Percentiles rank a stretch among this genome's conserved stretches.
phyloP scores from a whole-genome alignment of 352 stramenopile genomes.

The Ochromonadaceae sp. region DNA sequence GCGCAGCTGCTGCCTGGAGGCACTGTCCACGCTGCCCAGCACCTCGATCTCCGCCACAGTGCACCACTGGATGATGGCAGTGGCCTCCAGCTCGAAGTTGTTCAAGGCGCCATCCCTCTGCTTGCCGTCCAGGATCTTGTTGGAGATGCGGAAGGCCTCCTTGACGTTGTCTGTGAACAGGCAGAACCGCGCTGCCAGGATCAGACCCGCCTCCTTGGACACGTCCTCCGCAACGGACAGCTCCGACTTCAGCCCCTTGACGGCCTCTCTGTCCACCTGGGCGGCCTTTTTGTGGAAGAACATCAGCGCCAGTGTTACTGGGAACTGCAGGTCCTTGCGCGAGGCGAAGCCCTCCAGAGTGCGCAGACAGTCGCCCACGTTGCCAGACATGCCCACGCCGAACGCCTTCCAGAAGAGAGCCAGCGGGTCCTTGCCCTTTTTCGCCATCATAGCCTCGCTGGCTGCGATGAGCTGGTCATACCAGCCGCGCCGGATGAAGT shows the following conservation, averaged over 20 bases:
- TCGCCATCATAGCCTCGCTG: constrained; percentile 54
- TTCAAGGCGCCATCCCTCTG: constrained; percentile 45
- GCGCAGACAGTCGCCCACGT: constrained; percentile 42
- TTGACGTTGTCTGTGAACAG: constrained; percentile 44
- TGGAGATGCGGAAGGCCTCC: constrained; percentile 33
- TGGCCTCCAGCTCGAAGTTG: constrained; percentile 8
- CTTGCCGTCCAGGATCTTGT: neutral
- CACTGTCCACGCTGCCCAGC: neutral
- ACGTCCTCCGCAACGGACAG: constrained; percentile 41
- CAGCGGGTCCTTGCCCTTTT: constrained; percentile 53
- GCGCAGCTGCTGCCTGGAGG: no score
- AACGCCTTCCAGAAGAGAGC: constrained; percentile 67
- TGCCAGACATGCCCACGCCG: constrained; percentile 46
- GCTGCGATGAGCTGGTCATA: constrained; percentile 59
- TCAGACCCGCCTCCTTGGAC: constrained; percentile 6
- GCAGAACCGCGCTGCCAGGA: constrained; percentile 12
- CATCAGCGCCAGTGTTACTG: constrained; percentile 43
- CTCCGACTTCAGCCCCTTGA: constrained; percentile 49
- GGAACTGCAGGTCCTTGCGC: constrained; percentile 24
- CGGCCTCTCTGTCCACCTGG: constrained; percentile 29
- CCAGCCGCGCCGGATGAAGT: constrained; percentile 65
- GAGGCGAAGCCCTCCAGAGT: constrained; percentile 48
- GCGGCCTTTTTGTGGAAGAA: constrained; percentile 21
- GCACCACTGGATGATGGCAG: constrained; percentile 10
- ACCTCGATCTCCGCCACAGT: neutral